A percentile compares a stretch with the other conserved stretches of the same genome.
Evolutionary conservation across 2,329 filamentous ascomycete species (phyloP).

Genomic region (Coniochaeta sp.): DNA sequence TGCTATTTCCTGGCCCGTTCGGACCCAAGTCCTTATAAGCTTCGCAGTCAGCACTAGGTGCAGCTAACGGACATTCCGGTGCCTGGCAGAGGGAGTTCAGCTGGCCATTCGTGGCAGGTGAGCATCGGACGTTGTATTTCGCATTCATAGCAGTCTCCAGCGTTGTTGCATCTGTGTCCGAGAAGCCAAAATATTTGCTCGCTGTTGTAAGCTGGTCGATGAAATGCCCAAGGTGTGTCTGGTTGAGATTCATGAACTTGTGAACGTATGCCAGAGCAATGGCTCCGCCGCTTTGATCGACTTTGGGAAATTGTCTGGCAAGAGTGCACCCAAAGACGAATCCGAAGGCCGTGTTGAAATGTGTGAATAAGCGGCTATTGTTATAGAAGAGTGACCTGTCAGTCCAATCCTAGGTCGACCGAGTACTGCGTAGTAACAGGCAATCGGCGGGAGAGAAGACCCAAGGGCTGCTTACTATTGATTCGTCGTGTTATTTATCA

Average conservation of each 20-base stretch:
- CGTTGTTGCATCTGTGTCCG: conserved; percentile 15
- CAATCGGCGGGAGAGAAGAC: background rate
- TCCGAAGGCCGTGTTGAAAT: conserved; percentile 21
- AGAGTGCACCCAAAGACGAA: conserved; percentile 18
- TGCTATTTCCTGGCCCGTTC: conserved; percentile 8
- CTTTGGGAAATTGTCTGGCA: conserved; percentile 7
- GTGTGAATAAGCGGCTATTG: conserved; percentile 19
- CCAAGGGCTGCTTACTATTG: conserved; percentile 16
- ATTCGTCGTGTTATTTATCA: conserved; percentile 17
- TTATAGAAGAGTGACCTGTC: background rate
- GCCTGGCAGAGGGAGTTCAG: conserved; percentile 21
- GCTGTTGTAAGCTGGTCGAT: conserved; percentile 20
- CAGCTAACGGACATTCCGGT: conserved; percentile 18
- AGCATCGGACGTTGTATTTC: conserved; percentile 20
- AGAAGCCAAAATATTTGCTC: conserved; percentile 19
- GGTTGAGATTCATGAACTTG: conserved; percentile 24
- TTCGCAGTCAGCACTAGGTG: conserved; percentile 16
- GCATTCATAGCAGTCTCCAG: conserved; percentile 16
- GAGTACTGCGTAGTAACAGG: background rate
- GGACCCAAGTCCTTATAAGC: conserved; percentile 16
- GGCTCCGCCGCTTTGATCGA: conserved; percentile 9
- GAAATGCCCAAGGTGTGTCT: conserved; percentile 20
- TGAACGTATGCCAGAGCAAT: conserved; percentile 21
- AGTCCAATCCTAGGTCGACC: background rate
- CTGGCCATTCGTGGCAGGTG: conserved; percentile 13